These are phyloP conservation scores for Tetrapisispora fleetii DNA, from an alignment of 805 yeast species.

Conservation along the genomic window DNA sequence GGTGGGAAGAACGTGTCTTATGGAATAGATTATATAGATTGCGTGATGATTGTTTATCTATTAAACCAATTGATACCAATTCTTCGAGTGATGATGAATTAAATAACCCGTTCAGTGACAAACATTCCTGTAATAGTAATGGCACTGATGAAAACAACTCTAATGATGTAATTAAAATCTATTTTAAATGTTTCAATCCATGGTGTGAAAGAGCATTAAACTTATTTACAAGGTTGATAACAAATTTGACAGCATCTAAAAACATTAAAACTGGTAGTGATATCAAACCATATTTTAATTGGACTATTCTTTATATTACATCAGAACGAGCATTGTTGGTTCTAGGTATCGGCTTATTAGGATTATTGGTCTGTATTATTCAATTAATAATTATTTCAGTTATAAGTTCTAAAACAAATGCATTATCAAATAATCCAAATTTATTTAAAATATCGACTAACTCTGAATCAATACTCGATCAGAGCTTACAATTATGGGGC, in stretches of 20 bases:
- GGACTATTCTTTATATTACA: conserved; percentile 36
- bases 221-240: conserved; percentile 1
- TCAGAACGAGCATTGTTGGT: conserved; percentile 43
- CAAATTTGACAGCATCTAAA: background rate
- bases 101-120: background rate
- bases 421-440: background rate
- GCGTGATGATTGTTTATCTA: background rate
- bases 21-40: conserved; percentile 36
- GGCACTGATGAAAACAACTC: background rate
- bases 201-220: conserved; percentile 13
- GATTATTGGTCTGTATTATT: conserved; percentile 41
- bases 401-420: conserved; percentile 6
- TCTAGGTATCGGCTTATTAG: conserved; percentile 46
- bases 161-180: conserved; percentile 14
- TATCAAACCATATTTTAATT: conserved; percentile 20
- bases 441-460: background rate
- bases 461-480: conserved; percentile 16
- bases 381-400: conserved; percentile 42
- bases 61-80: background rate
- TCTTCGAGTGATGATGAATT: conserved; percentile 1
- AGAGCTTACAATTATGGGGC: conserved; percentile 40
- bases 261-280: background rate
- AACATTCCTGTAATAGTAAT: background rate
- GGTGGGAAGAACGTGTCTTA: conserved; percentile 35
- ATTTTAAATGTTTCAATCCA: conserved; percentile 15